Evolutionary conservation across 306 rosid species (phyloP).

Genomic region (Rosa chinensis): DNA sequence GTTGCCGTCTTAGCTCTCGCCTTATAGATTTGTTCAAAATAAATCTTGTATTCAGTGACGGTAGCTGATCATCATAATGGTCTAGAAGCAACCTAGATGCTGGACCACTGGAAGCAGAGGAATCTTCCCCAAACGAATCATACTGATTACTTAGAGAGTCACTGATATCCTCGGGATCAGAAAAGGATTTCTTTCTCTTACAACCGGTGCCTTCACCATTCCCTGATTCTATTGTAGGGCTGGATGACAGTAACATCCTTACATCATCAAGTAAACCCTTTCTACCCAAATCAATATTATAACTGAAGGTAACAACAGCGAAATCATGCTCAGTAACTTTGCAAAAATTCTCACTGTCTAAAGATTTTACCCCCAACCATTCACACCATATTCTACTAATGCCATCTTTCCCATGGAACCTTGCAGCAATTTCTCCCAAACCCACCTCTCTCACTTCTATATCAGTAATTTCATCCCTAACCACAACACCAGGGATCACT

Average conservation of each 20-base stretch:
- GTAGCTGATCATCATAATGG: constrained; percentile 49
- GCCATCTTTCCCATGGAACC: constrained; percentile 60
- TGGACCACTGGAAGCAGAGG: constrained; percentile 47
- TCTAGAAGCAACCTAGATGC: constrained; percentile 42
- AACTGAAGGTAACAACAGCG: constrained; percentile 64
- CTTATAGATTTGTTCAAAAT: constrained; percentile 63
- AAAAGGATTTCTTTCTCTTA: constrained; percentile 61
- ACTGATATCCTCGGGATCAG: constrained; percentile 56
- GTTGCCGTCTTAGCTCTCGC: constrained; percentile 73
- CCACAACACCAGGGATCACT: constrained; percentile 59
- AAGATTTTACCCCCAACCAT: constrained; percentile 67
- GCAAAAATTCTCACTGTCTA: constrained; percentile 24
- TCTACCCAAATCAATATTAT: constrained; percentile 67
- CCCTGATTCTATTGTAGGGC: constrained; percentile 39
- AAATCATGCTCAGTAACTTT: constrained; percentile 56
- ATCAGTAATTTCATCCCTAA: constrained; percentile 55
- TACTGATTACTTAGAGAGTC: constrained; percentile 50
- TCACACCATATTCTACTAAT: constrained; percentile 87
- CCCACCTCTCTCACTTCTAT: constrained; percentile 58
- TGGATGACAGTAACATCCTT: constrained; percentile 48
- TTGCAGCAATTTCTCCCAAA: constrained; percentile 66
- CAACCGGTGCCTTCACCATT: constrained; percentile 27
- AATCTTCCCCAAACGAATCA: constrained; percentile 64
- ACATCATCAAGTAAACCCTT: constrained; percentile 53
- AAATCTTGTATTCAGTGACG: constrained; percentile 38